Evolutionary conservation across 2,329 filamentous ascomycete genomes (phyloP).

Genomic region (Diaporthe humulicola): DNA sequence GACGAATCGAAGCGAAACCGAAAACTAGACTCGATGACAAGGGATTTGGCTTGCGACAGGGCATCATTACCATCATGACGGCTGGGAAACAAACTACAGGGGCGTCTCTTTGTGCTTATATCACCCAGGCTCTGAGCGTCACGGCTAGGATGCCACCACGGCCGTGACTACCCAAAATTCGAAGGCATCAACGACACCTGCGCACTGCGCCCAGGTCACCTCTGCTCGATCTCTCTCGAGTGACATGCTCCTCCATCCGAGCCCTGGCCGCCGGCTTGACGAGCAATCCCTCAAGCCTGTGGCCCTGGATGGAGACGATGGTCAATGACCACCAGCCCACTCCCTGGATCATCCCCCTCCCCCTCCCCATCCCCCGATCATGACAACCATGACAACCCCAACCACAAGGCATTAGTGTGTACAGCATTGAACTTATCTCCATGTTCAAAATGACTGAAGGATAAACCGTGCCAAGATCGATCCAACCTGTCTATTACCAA

Average conservation of each 20-base stretch:
- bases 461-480: constrained; percentile 69
- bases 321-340: neutral
- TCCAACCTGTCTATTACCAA: constrained; percentile 68
- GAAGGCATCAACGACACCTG: constrained; percentile 38
- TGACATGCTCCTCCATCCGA: constrained; percentile 37
- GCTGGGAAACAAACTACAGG: constrained; percentile 37
- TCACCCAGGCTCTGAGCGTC: constrained; percentile 31
- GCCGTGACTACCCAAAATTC: constrained; percentile 36
- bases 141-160: constrained; percentile 34
- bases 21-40: constrained; percentile 32
- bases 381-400: neutral
- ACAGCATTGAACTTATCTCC: constrained; percentile 65
- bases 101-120: constrained; percentile 40
- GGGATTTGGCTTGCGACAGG: constrained; percentile 36
- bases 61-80: constrained; percentile 36
- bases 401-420: constrained; percentile 69
- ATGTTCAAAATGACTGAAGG: constrained; percentile 69
- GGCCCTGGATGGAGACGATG: constrained; percentile 22
- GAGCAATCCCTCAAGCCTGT: constrained; percentile 8
- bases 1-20: constrained; percentile 44
- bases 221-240: constrained; percentile 19
- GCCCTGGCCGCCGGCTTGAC: constrained; percentile 4
- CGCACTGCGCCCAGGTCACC: constrained; percentile 9
- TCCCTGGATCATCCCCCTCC: neutral
- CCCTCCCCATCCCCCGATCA: neutral